Conservation (phyloP, 352 stramenopile species). For the Pythium brachiatum region DNA sequence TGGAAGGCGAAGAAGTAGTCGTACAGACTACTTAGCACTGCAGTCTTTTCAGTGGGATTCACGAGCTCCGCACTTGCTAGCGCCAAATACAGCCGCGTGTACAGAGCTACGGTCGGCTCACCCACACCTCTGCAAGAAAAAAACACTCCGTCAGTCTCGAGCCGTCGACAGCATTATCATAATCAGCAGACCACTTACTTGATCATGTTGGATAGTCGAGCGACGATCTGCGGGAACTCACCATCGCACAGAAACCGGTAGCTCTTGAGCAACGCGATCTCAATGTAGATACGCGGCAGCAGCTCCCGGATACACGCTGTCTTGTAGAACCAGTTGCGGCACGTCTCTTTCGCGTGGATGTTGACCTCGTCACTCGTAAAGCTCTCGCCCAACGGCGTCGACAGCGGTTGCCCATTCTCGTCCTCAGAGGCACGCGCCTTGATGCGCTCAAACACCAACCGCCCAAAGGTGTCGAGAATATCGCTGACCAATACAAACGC, state of each 20-base stretch:
- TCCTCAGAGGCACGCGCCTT: conserved; percentile 57
- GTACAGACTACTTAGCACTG: conserved; percentile 75
- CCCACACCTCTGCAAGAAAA: conserved; percentile 62
- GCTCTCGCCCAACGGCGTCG: conserved; percentile 47
- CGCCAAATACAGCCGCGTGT: conserved; percentile 82
- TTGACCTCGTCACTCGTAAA: conserved; percentile 84
- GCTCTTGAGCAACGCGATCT: conserved; percentile 85
- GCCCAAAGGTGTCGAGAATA: conserved; percentile 84
- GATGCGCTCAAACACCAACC: conserved; percentile 86
- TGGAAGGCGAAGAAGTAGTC: conserved; percentile 90
- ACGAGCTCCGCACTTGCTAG: conserved; percentile 65
- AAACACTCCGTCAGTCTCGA: not conserved
- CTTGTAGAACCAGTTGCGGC: conserved; percentile 95
- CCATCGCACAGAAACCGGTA: conserved; percentile 89
- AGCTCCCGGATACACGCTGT: conserved; percentile 91
- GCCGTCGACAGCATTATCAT: too few species aligned
- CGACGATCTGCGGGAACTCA: conserved; percentile 86
- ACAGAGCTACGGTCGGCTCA: conserved; percentile 86
- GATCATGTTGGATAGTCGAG: conserved; percentile 83
- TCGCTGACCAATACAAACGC: conserved; percentile 89
- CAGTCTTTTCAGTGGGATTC: conserved; percentile 33
- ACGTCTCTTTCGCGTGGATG: conserved; percentile 88
- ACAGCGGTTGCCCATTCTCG: conserved; percentile 52
- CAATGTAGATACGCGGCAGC: conserved; percentile 88
- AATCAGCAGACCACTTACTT: conserved; percentile 46